Base-by-base conservation (phyloP, 2,329 filamentous ascomycete species). In the Colletotrichum simmondsii region DNA sequence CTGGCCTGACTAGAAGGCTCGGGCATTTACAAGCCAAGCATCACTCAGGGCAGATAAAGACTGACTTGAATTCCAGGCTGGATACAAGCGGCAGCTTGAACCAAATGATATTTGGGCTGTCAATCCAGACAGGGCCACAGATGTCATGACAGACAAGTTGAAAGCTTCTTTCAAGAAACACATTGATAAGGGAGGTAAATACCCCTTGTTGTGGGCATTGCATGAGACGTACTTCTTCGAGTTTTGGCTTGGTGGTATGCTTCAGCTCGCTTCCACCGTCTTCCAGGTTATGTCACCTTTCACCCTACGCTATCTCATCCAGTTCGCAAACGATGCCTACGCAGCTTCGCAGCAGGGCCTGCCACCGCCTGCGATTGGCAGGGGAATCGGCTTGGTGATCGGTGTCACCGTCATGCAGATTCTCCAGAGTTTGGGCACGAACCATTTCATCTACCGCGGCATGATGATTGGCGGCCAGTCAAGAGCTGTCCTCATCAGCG, bases 391-490 rank as follows among this genome's bases (percentile, higher is more conserved):
- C 0, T 85, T 98, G 37, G 95, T 95, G 2, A 81, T 98, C 68
- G 96, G 94, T 10, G 92, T 98, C 69, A 95, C 94, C 0, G 81
- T 88, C 54, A 97, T 98, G 94, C 95, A 98, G 81, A 87, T 95
- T 24, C 79, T 92, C 12, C 94, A 97, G 82, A 96, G 93, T 80
- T 79, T 97, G 75, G 91, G 91, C 30, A 94, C 92, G 2, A 97
- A 95, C 78, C 96, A 98, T 79, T 98, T 97, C 83, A 92, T 98
- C 79, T 98, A 96, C 79, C 91, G 92, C 26, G 95, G 96, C 26
- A 97, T 98, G 93, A 92, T 97, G 84, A 91, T 97, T 52, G 97
- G 96, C 75, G 97, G 95, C 0, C 92, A 98, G 83, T 85, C 90
- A 8, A 90, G 96, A 80, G 95, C 92, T 1, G 93, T 94, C 0